A percentile compares a stretch with the other conserved stretches of the same genome.
phyloP scores from a whole-genome alignment of 768 basidiomycete genomes.

The Gelatoporia subvermispora region DNA sequence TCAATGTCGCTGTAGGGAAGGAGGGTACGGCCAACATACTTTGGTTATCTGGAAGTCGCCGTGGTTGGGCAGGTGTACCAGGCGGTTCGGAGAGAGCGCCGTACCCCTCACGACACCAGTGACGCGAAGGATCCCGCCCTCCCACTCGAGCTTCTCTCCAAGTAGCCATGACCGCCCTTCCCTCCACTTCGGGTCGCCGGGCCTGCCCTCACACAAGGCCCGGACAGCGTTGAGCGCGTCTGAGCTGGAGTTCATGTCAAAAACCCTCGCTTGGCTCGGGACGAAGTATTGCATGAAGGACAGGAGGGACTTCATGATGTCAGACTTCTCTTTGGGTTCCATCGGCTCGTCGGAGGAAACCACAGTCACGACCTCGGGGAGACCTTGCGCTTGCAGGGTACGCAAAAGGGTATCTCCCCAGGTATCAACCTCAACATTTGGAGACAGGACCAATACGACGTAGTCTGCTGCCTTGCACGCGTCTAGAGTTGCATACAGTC shows the following conservation, averaged over 20 bases:
- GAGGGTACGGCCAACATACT: conserved; percentile 36
- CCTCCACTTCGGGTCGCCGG: conserved; percentile 75
- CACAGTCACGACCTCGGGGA: conserved; percentile 78
- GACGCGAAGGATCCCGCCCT: conserved; percentile 63
- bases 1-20: neutral
- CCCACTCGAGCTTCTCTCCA: conserved; percentile 59
- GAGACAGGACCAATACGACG: conserved; percentile 79
- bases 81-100: conserved; percentile 70
- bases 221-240: conserved; percentile 74
- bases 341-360: conserved; percentile 46
- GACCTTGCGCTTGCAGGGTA: conserved; percentile 84
- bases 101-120: conserved; percentile 85
- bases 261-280: conserved; percentile 72
- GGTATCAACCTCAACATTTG: conserved; percentile 71
- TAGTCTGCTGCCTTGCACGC: conserved; percentile 88
- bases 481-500: conserved; percentile 76
- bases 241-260: conserved; percentile 58
- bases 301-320: conserved; percentile 79
- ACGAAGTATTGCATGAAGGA: conserved; percentile 96
- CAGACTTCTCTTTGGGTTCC: conserved; percentile 59
- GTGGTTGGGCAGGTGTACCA: conserved; percentile 82
- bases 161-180: conserved; percentile 76
- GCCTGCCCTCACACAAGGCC: conserved; percentile 79
- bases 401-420: conserved; percentile 89
- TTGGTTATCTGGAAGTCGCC: conserved; percentile 86